These are phyloP conservation scores for Backusella sp. DNA, from an alignment of 192 early-diverging fungal species.

Conservation along the genomic window DNA sequence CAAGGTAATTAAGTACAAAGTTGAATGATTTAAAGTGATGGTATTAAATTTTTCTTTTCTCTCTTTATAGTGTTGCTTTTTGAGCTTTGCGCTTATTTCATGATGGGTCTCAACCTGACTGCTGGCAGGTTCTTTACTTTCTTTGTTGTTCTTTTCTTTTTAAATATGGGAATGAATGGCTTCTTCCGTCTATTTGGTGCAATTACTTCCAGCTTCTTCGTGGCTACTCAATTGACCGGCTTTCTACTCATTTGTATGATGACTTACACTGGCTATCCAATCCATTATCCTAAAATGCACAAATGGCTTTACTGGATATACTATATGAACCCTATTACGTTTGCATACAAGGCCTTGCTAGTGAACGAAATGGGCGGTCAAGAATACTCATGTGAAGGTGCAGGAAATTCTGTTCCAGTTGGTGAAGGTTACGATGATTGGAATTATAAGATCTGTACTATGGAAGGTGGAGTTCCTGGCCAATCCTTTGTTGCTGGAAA, in stretches of 20 bases:
- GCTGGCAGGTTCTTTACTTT: slow-evolving; percentile 56
- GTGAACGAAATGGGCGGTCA: slow-evolving; percentile 63
- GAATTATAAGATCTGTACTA: slow-evolving; percentile 55
- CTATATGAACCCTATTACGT: slow-evolving; percentile 63
- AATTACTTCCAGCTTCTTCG: slow-evolving; percentile 48
- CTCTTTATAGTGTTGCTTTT: slow-evolving; percentile 55
- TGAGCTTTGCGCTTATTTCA: slow-evolving; percentile 57
- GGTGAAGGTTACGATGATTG: slow-evolving; percentile 40
- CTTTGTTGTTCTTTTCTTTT: slow-evolving; percentile 50
- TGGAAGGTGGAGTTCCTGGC: slow-evolving; percentile 60
- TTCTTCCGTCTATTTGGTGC: slow-evolving; percentile 61
- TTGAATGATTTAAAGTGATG: neutral
- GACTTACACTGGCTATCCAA: slow-evolving; percentile 61
- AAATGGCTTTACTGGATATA: slow-evolving; percentile 62
- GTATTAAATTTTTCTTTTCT: neutral
- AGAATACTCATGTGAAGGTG: slow-evolving; percentile 37
- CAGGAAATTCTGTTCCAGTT: slow-evolving; percentile 27
- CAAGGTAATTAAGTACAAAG: slow-evolving; percentile 24
- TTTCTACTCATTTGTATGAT: slow-evolving; percentile 51
- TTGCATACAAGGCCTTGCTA: slow-evolving; percentile 57
- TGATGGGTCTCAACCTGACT: slow-evolving; percentile 37
- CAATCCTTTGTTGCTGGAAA: slow-evolving; percentile 55
- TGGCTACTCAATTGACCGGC: slow-evolving; percentile 54
- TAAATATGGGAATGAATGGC: slow-evolving; percentile 55
- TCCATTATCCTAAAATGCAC: slow-evolving; percentile 58